Conservation (phyloP, 2,329 filamentous ascomycete genomes). For the Chrysosphaeria jannelii region DNA sequence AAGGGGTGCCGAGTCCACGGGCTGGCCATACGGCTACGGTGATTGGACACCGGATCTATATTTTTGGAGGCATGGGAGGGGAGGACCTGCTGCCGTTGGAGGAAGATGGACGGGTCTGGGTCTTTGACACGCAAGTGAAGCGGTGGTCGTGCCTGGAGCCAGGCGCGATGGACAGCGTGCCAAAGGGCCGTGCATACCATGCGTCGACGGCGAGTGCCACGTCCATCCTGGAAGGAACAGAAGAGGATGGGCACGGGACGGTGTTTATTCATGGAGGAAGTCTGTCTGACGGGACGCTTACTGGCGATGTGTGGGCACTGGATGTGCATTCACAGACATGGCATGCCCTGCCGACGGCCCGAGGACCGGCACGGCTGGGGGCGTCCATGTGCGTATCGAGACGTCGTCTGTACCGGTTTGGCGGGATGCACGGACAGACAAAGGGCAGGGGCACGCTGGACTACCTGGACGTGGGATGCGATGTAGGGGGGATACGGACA, state of each 20-base stretch:
- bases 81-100: constrained; percentile 42
- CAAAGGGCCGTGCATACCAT: constrained; percentile 43
- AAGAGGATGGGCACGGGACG: constrained; percentile 31
- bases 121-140: constrained; percentile 33
- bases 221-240: constrained; percentile 23
- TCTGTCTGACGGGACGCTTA: constrained; percentile 28
- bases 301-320: constrained; percentile 50
- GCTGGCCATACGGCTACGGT: constrained; percentile 43
- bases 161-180: constrained; percentile 16
- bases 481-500: too few species aligned
- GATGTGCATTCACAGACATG: constrained; percentile 31
- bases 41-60: constrained; percentile 39
- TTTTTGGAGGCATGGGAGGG: constrained; percentile 55
- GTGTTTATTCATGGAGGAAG: constrained; percentile 55
- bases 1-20: constrained; percentile 35
- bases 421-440: constrained; percentile 41
- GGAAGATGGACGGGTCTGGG: constrained; percentile 47
- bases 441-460: constrained; percentile 48
- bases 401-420: constrained; percentile 44
- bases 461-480: constrained; percentile 24
- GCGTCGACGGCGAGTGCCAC: constrained; percentile 18
- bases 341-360: constrained; percentile 36
- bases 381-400: constrained; percentile 32
- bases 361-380: constrained; percentile 33
- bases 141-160: constrained; percentile 37